Evolutionary conservation across 106 monocot genomes (phyloP), one percentile per base, ranked within the genome.

Genomic region (Alisma plantagoaquatica): DNA sequence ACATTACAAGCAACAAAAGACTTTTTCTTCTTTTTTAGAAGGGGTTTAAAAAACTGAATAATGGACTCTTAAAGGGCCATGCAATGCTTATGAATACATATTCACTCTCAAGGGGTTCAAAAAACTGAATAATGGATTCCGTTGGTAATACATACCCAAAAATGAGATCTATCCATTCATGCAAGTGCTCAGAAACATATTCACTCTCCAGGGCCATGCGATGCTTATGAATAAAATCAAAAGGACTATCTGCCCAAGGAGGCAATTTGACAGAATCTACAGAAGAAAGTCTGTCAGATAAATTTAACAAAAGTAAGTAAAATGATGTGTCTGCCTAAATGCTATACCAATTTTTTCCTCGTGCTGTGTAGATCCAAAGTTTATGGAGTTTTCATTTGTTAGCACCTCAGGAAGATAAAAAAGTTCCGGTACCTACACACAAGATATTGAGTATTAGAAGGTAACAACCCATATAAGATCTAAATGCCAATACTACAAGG

Each of bases 81-180:
- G 3, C 79, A 76, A 74, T 98, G 90, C 59, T 90, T 90, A 67
- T 86, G 76, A 57, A 98, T 77, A 60, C n/a, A n/a, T n/a, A n/a
- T n/a, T n/a, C n/a, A n/a, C n/a, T n/a, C n/a, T n/a, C n/a, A n/a
- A n/a, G n/a, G n/a, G n/a, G n/a, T n/a, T n/a, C n/a, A n/a, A n/a
- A n/a, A n/a, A n/a, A n/a, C n/a, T n/a, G n/a, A n/a, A n/a, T n/a
- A n/a, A n/a, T n/a, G n/a, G n/a, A n/a, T n/a, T n/a, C n/a, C n/a
- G n/a, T n/a, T n/a, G n/a, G n/a, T n/a, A n/a, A n/a, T 38, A 23
- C 65, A 50, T 86, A 98, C 98, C 98, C 98, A 70, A 98, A 98
- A 72, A 90, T 86, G 51, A 98, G 78, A 54, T 98, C 98, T 33
- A 98, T 90, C 98, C 98, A 98, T 55, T 98, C 85, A 68, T 98